Conservation (phyloP, 140 eudicot species). For the Erigeron philadelphicus region DNA sequence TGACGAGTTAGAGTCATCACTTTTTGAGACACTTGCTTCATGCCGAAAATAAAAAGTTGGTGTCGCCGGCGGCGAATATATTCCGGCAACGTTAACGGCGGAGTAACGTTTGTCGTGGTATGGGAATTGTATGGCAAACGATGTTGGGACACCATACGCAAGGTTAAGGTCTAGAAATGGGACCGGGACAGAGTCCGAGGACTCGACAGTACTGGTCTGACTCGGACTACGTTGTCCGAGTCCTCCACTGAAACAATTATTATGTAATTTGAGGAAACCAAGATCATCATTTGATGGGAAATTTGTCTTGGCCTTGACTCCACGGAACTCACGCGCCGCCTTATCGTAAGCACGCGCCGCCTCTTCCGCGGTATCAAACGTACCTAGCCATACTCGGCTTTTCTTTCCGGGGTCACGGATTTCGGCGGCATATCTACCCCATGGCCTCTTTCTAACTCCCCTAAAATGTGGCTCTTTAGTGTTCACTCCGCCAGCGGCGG, state of each 20-base stretch:
- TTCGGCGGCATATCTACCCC: constrained; percentile 68
- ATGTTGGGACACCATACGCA: constrained; percentile 16
- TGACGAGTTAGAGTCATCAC: constrained; percentile 37
- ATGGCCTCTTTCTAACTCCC: constrained; percentile 57
- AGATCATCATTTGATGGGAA: constrained; percentile 26
- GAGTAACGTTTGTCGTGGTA: constrained; percentile 11
- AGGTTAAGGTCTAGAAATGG: constrained; percentile 31
- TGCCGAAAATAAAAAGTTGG: constrained; percentile 25
- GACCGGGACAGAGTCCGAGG: constrained; percentile 21
- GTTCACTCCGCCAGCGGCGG: neutral
- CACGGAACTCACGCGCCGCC: constrained; percentile 53
- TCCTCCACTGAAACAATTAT: too few relatives aligned
- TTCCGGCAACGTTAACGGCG: constrained; percentile 17
- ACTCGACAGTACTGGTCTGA: constrained; percentile 38
- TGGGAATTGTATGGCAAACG: constrained; percentile 14
- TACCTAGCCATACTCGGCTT: constrained; percentile 60
- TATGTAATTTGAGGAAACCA: constrained; percentile 7
- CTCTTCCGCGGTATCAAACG: constrained; percentile 56
- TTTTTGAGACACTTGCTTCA: constrained; percentile 17
- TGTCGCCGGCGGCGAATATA: constrained; percentile 18
- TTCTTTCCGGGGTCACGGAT: constrained; percentile 58
- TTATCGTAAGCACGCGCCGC: constrained; percentile 57
- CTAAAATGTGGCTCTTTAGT: constrained; percentile 35
- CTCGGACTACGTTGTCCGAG: neutral
- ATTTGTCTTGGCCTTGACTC: constrained; percentile 50